phyloP scores from a whole-genome alignment of 108 stramenopile genomes.

The Thalassiosira profunda region DNA sequence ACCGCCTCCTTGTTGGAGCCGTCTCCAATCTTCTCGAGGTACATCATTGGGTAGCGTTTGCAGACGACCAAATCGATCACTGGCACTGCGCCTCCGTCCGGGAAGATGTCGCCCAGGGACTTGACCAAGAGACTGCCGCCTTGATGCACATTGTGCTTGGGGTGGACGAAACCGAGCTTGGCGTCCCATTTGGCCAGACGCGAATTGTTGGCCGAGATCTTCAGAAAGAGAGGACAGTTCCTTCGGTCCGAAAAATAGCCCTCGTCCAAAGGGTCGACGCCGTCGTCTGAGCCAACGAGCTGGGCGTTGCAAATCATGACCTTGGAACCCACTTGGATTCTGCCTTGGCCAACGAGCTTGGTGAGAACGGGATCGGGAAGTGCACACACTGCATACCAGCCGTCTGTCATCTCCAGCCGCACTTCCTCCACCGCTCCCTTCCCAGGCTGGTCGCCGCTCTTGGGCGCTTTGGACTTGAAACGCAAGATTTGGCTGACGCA shows the following conservation, averaged over 20 bases:
- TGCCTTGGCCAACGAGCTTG: constrained; percentile 38
- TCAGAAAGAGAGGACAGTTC: constrained; percentile 38
- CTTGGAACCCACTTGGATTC: constrained; percentile 79
- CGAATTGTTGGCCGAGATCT: constrained; percentile 69
- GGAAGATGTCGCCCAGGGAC: constrained; percentile 57
- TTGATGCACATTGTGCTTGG: constrained; percentile 4
- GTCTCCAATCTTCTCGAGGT: constrained; percentile 50
- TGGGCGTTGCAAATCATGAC: constrained; percentile 66
- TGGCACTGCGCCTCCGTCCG: constrained; percentile 74
- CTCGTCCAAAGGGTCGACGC: constrained; percentile 84
- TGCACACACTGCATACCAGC: constrained; percentile 83
- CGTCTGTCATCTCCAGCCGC: constrained; percentile 77
- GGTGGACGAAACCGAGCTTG: constrained; percentile 75
- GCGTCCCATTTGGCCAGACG: constrained; percentile 84
- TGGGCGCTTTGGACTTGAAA: constrained; percentile 21
- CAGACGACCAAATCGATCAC: constrained; percentile 64
- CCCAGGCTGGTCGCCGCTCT: neutral
- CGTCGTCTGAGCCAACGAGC: constrained; percentile 74
- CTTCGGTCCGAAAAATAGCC: constrained; percentile 37
- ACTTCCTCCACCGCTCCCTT: constrained; percentile 10
- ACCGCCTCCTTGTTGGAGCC: constrained; percentile 10
- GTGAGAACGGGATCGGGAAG: constrained; percentile 52
- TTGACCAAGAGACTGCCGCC: constrained; percentile 50
- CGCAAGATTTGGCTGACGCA: constrained; percentile 62
- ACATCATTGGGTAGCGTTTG: constrained; percentile 72